Conservation (phyloP, 768 basidiomycete genomes). For the Trametopsis cervina region DNA sequence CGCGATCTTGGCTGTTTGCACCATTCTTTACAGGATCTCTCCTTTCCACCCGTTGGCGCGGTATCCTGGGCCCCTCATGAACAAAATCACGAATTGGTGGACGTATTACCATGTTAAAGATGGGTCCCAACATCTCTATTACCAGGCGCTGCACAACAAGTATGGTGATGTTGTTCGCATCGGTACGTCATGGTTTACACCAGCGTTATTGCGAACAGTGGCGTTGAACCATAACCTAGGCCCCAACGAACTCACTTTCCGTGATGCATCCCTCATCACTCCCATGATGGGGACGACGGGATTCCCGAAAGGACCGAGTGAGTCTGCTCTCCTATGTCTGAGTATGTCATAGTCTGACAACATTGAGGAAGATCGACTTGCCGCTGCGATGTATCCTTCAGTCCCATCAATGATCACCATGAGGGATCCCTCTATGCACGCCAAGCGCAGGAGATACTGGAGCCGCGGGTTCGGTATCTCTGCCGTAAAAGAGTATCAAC, state of each 20-base stretch:
- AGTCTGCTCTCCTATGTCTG: neutral
- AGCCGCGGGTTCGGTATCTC: neutral
- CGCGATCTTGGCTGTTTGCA: slow-evolving; percentile 22
- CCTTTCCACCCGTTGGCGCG: slow-evolving; percentile 21
- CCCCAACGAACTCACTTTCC: slow-evolving; percentile 17
- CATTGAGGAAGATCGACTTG: neutral
- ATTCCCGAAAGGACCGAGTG: slow-evolving; percentile 17
- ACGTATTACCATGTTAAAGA: slow-evolving; percentile 2
- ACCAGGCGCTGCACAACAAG: slow-evolving; percentile 39
- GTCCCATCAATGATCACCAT: slow-evolving; percentile 3
- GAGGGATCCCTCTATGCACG: slow-evolving; percentile 3
- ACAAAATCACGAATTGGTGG: slow-evolving; percentile 16
- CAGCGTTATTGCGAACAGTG: neutral
- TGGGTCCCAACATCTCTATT: slow-evolving; percentile 37
- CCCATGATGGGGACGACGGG: slow-evolving; percentile 11
- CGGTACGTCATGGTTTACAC: slow-evolving; percentile 38
- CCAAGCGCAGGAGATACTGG: slow-evolving; percentile 3
- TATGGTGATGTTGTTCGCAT: slow-evolving; percentile 55
- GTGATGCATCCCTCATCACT: slow-evolving; percentile 6
- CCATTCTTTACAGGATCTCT: slow-evolving; percentile 16
- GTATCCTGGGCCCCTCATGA: slow-evolving; percentile 17
- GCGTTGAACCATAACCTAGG: too few species aligned
- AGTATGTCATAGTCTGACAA: neutral
- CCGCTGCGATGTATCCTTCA: neutral
- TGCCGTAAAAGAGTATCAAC: neutral